Base-by-base conservation (phyloP, 2,329 filamentous ascomycete genomes). In the Xylariomycetidae sp. region DNA sequence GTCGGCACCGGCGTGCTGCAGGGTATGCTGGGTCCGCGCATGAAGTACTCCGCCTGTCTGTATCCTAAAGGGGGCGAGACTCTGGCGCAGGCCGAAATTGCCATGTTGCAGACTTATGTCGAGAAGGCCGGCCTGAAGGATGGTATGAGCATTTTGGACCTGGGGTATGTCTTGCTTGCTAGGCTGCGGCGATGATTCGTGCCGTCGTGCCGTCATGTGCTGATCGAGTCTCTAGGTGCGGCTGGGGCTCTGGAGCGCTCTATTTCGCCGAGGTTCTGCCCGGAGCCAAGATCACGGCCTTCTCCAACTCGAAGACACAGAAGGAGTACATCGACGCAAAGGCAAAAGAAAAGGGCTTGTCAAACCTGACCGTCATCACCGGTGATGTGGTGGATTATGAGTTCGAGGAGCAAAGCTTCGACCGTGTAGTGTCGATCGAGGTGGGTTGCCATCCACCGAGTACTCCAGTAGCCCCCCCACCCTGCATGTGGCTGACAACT, bases 21-120 rank as follows among this genome's bases (percentile, higher is more conserved):
- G 18, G 72, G 69, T 18, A 77, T 70, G 54, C 60, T 85, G 10
- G 81, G 81, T 0, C 76, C 77, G 4, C 63, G 79, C 34, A 84
- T 85, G 78, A 85, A 85, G 66, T 85, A 84, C 54, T 79, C 72
- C n/a, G 70, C 65, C 43, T 81, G 75, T 52, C 60, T 82, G 49
- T 85, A 85, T 54, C 71, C 73, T 4, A 72, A 70, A 39, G 77
- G 76, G 12, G 60, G 62, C 39, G 74, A 79, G 60, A 79, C 70
- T n/a, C 57, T 84, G 32, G 79, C 64, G 2, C 65, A 82, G 54
- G 79, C 79, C 3, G 81, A 85, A 58, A 66, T 74, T 28, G 72
- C 69, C 4, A 85, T 85, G 81, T 56, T 85, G 52, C 64, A 67
- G 47, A 59, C 62, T 17, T 85, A 84, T 55, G 64, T 82, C 1